Base-by-base conservation (phyloP, 2,329 filamentous ascomycete genomes). In the Fusarium illudens region DNA sequence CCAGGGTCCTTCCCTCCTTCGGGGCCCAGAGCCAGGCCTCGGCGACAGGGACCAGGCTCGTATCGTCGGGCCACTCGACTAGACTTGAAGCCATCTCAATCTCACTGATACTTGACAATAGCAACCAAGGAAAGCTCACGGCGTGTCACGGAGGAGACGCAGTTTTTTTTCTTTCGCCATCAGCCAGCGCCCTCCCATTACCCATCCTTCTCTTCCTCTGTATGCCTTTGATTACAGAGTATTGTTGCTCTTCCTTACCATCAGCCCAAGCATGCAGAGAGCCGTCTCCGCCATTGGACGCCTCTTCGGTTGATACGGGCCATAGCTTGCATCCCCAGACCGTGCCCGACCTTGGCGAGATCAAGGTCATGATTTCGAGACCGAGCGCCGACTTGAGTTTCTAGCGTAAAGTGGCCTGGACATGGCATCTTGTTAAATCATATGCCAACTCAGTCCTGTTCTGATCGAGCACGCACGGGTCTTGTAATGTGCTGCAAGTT, bases 221-320 rank as follows among this genome's bases (percentile, higher is more conserved):
- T 19, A 48, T 30, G 25, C 44, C 44, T 30, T 48, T 3, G 13
- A 13, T 29, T 22, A 29, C 25, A 13, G n/a, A n/a, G 25, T 15
- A 30, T 30, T n/a, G 29, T 33, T 50, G 29, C 27, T 33, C 30
- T 30, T 50, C 20, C 32, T 11, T 50, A 27, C 32, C 57, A 33
- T 33, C 50, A 39, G 44, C 25, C 34, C n/a, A 27, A 54, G 17
- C 52, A 55, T 42, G 52, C 6, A 39, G 19, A 33, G 27, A 29
- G n/a, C 25, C 27, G 17, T 42, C 42, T 33, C 48, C 32, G 34
- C 53, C 58, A 70, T 71, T 71, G 68, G 68, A 71, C 68, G 67
- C 68, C 67, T 62, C 62, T 19, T 67, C 59, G 62, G 67, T 56
- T 64, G 60, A 48, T 34, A 19, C 51, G 42, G 50, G 58, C 51